These are phyloP conservation scores for Didymella exigua DNA, from an alignment of 2,329 filamentous ascomycete genomes.

Conservation along the genomic window DNA sequence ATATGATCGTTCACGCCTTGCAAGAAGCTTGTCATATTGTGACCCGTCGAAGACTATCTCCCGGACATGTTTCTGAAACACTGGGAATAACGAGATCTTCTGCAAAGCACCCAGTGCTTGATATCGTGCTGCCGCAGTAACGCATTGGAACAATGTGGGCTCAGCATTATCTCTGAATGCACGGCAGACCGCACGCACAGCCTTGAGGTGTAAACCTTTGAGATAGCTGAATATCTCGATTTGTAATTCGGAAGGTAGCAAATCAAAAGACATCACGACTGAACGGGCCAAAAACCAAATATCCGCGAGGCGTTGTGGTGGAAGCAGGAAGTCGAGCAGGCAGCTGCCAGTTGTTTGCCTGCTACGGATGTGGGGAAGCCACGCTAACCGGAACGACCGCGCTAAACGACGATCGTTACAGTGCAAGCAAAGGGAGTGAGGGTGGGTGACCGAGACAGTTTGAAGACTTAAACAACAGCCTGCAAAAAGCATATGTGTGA, in stretches of 20 bases:
- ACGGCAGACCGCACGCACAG: conserved; percentile 27
- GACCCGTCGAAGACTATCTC: conserved; percentile 43
- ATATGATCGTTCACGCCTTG: conserved; percentile 19
- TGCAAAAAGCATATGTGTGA: not conserved
- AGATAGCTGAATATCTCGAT: conserved; percentile 38
- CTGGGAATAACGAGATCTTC: conserved; percentile 30
- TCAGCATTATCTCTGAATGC: conserved; percentile 32
- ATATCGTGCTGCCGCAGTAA: conserved; percentile 38
- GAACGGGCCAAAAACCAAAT: not conserved
- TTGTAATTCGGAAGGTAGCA: conserved; percentile 38
- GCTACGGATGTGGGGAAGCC: conserved; percentile 2
- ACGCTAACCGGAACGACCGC: not conserved
- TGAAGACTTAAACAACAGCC: not conserved
- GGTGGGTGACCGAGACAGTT: not conserved
- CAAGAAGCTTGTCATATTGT: conserved; percentile 24
- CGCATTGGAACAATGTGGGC: conserved; percentile 31
- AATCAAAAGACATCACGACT: conserved; percentile 15
- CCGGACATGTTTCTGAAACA: conserved; percentile 35
- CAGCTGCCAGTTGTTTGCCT: conserved; percentile 14
- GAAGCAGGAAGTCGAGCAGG: not conserved
- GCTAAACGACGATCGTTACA: not conserved
- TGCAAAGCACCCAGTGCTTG: conserved; percentile 37
- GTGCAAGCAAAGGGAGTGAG: not conserved
- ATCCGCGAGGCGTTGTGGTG: not conserved
- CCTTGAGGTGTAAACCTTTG: conserved; percentile 29